A percentile compares a stretch with the other conserved stretches of the same genome.
These are phyloP conservation scores for Colletotrichum sojae DNA, from an alignment of 2,329 filamentous ascomycete genomes.

Conservation along the genomic window DNA sequence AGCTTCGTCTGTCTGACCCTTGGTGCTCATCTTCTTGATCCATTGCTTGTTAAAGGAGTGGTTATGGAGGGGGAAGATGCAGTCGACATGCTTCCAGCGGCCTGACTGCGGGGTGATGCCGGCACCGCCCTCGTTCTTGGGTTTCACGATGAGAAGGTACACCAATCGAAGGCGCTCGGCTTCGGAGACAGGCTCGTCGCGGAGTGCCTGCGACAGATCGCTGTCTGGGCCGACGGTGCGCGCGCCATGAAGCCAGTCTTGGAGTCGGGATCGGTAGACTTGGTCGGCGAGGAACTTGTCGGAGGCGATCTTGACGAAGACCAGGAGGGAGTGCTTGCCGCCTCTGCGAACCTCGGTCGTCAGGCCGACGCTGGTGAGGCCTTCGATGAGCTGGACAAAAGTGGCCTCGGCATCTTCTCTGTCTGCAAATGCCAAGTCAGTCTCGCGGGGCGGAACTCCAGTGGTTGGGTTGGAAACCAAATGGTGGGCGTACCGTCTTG, in stretches of 20 bases:
- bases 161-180: slow-evolving; percentile 91
- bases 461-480: not conserved
- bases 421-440: slow-evolving; percentile 60
- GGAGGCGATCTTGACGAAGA: slow-evolving; percentile 87
- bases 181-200: slow-evolving; percentile 84
- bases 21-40: slow-evolving; percentile 81
- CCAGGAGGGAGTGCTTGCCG: slow-evolving; percentile 79
- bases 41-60: slow-evolving; percentile 81
- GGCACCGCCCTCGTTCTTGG: slow-evolving; percentile 81
- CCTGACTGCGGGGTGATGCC: slow-evolving; percentile 79
- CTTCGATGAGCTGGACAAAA: slow-evolving; percentile 83
- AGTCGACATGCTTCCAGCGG: slow-evolving; percentile 80
- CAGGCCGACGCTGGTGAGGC: slow-evolving; percentile 84
- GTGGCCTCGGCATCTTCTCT: slow-evolving; percentile 78
- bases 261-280: slow-evolving; percentile 87
- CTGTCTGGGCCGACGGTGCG: slow-evolving; percentile 82
- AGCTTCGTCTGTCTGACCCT: slow-evolving; percentile 75
- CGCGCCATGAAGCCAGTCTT: slow-evolving; percentile 95
- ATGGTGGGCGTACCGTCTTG: slow-evolving; percentile 68
- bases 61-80: slow-evolving; percentile 86
- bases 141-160: slow-evolving; percentile 85
- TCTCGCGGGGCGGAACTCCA: not conserved
- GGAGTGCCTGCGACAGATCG: slow-evolving; percentile 77
- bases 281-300: slow-evolving; percentile 82
- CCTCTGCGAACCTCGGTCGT: slow-evolving; percentile 89